phyloP scores from a whole-genome alignment of 1,139 yeast genomes.

The Spencermartinsiella ligniputridi region DNA sequence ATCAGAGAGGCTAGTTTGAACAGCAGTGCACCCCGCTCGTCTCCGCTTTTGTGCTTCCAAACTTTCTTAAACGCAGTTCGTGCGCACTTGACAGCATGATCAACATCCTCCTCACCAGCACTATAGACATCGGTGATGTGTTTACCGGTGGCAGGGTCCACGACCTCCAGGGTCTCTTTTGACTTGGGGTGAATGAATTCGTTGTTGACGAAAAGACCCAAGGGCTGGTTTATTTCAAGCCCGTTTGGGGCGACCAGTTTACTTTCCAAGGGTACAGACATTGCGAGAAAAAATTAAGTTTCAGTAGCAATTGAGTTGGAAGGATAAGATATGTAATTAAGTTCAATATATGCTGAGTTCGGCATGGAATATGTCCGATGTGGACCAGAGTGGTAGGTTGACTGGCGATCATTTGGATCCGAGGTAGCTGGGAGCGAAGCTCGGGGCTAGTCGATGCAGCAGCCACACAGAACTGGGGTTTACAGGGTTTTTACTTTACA shows the following conservation, averaged over 20 bases:
- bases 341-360: too few species aligned
- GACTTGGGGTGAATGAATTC: conserved; percentile 62
- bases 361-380: too few species aligned
- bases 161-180: conserved; percentile 39
- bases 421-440: too few species aligned
- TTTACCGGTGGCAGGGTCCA: conserved; percentile 57
- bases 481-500: too few species aligned
- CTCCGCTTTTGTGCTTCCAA: conserved; percentile 47
- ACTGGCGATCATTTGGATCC: too few species aligned
- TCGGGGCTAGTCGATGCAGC: too few species aligned
- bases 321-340: too few species aligned
- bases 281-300: too few species aligned
- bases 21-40: conserved; percentile 54
- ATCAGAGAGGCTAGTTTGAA: conserved; percentile 62
- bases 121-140: conserved; percentile 50
- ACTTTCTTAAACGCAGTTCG: conserved; percentile 43
- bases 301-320: too few species aligned
- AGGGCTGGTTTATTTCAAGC: conserved; percentile 57
- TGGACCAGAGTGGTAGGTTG: too few species aligned
- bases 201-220: conserved; percentile 79
- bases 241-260: conserved; percentile 60
- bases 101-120: conserved; percentile 55
- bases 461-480: too few species aligned
- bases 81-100: conserved; percentile 56
- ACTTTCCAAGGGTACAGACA: conserved; percentile 12